Evolutionary conservation across 78 protist genomes (phyloP).

Genomic region (Pelomyxa schiedti): DNA sequence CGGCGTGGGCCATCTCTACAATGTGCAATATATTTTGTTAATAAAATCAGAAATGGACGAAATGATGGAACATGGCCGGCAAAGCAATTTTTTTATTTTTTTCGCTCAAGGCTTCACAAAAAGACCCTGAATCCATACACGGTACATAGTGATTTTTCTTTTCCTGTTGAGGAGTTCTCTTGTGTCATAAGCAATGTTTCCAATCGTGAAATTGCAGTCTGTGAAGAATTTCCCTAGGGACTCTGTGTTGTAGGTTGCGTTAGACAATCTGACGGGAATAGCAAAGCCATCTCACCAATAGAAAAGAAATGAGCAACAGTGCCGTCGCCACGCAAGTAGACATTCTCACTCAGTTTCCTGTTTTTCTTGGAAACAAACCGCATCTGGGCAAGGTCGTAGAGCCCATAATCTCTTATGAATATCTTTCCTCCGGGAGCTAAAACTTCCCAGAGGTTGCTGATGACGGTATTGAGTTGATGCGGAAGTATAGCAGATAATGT

Average conservation of each 20-base stretch:
- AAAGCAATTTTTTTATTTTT: too few species aligned
- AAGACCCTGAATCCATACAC: conserved; percentile 60
- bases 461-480: background rate
- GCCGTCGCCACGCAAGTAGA: conserved; percentile 53
- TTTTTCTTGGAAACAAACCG: conserved; percentile 32
- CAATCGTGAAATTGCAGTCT: conserved; percentile 27
- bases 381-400: conserved; percentile 56
- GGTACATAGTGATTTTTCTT: conserved; percentile 49
- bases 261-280: too few species aligned
- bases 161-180: conserved; percentile 47
- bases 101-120: conserved; percentile 51
- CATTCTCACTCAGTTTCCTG: conserved; percentile 40
- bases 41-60: too few species aligned
- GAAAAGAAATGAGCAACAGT: conserved; percentile 43
- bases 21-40: too few species aligned
- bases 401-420: conserved; percentile 53
- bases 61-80: too few species aligned
- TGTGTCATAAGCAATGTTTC: conserved; percentile 22
- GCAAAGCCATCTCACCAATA: too few species aligned
- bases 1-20: too few species aligned
- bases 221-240: conserved; percentile 1
- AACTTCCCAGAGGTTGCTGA: background rate
- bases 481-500: background rate
- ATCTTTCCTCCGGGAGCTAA: conserved; percentile 49
- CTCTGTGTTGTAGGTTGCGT: too few species aligned